Base-by-base conservation (phyloP, 2,329 filamentous ascomycete species). In the Aspergillus unguis region DNA sequence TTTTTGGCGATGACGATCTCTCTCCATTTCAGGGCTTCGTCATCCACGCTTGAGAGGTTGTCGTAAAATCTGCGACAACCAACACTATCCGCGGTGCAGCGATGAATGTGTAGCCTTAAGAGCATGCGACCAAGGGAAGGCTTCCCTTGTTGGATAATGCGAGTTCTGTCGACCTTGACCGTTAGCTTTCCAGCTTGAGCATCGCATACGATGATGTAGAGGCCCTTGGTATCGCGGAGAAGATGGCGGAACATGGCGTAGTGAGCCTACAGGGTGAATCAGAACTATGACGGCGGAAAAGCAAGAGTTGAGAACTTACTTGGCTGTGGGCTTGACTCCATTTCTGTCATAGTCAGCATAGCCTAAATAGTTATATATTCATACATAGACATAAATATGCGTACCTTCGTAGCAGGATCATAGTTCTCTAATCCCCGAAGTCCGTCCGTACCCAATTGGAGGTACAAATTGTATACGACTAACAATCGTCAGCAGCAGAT, bases 191-290 rank as follows among this genome's bases (percentile, higher is more conserved):
- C 17, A 10, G 40, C 25, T 44, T 32, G 27, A 32, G 27, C 2
- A 32, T 44, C 27, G 28, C 41, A 31, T 44, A 26, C 10, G 6
- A 44, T 10, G 5, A n/a, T 32, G 60, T 80, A 74, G 60, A 82
- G 79, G 45, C 79, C 76, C 32, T 72, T 68, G 35, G 79, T 77
- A 10, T 80, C 75, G 29, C 72, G 73, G 25, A 86, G 75, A 58
- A 86, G 80, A 49, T 77, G 78, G 56, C 79, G 80, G 9, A 86
- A 71, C 57, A 85, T 85, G 17, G 28, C 27, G 27, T 44, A 44
- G 28, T 44, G 41, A 10, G 41, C 41, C 41, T 44, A 10, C 11
- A 32, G 5, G 25, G 6, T 33, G 23, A 69, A 79, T 78, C 67
- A 27, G 23, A 25, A 5, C 6, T 31, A 17, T 26, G 31, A 27